Percentiles rank a stretch among this genome's conserved stretches.
Conservation (phyloP, 2,329 filamentous ascomycete genomes). For the Diaporthe sp. region DNA sequence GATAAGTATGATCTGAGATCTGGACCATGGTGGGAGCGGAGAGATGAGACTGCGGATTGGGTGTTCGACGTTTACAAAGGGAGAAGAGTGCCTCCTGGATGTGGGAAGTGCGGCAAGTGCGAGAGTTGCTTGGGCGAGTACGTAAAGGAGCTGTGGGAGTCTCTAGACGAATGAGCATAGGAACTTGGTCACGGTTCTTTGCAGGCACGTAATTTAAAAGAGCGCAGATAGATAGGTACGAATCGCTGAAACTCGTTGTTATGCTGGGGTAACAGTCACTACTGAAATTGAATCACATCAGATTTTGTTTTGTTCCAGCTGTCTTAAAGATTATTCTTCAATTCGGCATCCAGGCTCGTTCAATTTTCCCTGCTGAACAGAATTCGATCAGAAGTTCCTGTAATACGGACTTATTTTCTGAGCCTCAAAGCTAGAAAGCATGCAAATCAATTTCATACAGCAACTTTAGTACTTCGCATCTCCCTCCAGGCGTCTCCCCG, state of each 20-base stretch:
- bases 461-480: too few species aligned
- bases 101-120: slow-evolving; percentile 1
- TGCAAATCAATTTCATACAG: too few species aligned
- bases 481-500: too few species aligned
- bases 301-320: too few species aligned
- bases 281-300: too few species aligned
- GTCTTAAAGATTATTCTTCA: too few species aligned
- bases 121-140: not conserved
- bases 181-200: not conserved
- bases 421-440: too few species aligned
- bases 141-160: not conserved
- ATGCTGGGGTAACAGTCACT: too few species aligned
- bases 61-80: not conserved
- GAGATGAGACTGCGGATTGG: not conserved
- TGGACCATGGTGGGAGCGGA: not conserved
- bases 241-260: not conserved
- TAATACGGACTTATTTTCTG: too few species aligned
- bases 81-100: not conserved
- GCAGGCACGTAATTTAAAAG: not conserved
- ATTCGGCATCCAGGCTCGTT: not conserved
- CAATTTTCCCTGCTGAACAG: too few species aligned
- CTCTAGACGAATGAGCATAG: not conserved
- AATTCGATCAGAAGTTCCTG: too few species aligned
- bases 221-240: not conserved
- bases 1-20: slow-evolving; percentile 9